Conservation (phyloP, 2,329 filamentous ascomycete species). For the Xylariaceae sp. region DNA sequence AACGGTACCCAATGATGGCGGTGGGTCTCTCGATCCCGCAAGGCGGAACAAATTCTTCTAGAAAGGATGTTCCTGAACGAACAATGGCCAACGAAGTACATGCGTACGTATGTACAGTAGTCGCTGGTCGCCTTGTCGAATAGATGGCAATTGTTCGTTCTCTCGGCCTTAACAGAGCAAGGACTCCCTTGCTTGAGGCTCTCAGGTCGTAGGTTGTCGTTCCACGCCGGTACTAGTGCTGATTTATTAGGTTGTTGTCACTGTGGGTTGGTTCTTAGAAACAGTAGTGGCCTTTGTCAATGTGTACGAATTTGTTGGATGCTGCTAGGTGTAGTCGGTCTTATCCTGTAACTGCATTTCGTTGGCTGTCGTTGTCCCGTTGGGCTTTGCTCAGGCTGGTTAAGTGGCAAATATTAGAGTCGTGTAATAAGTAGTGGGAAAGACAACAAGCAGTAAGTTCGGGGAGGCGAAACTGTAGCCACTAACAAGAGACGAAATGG, state of each 20-base stretch:
- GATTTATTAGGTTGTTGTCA: slow-evolving; percentile 1
- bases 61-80: slow-evolving; percentile 15
- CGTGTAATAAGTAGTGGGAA: slow-evolving; percentile 9
- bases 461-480: slow-evolving; percentile 21
- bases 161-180: slow-evolving; percentile 3
- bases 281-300: slow-evolving; percentile 7
- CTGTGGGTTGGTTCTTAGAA: slow-evolving; percentile 1
- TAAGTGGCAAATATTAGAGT: slow-evolving; percentile 15
- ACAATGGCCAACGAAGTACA: not conserved
- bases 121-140: slow-evolving; percentile 20
- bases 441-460: slow-evolving; percentile 3
- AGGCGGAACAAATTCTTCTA: slow-evolving; percentile 9
- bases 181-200: slow-evolving; percentile 7
- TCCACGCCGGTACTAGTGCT: not conserved
- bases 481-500: slow-evolving; percentile 16
- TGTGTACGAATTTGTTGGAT: slow-evolving; percentile 12
- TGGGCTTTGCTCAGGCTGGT: slow-evolving; percentile 5
- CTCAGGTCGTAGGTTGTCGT: not conserved
- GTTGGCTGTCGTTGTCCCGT: slow-evolving; percentile 15
- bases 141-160: slow-evolving; percentile 13
- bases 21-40: slow-evolving; percentile 5
- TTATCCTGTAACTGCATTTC: slow-evolving; percentile 13
- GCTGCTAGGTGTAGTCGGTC: slow-evolving; percentile 19
- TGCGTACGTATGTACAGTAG: too few relatives aligned
- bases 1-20: slow-evolving; percentile 26